Percentiles rank a stretch among this genome's conserved stretches.
These are phyloP conservation scores for Cladophialophora psammophila DNA, from an alignment of 2,329 filamentous ascomycete species.

Conservation along the genomic window DNA sequence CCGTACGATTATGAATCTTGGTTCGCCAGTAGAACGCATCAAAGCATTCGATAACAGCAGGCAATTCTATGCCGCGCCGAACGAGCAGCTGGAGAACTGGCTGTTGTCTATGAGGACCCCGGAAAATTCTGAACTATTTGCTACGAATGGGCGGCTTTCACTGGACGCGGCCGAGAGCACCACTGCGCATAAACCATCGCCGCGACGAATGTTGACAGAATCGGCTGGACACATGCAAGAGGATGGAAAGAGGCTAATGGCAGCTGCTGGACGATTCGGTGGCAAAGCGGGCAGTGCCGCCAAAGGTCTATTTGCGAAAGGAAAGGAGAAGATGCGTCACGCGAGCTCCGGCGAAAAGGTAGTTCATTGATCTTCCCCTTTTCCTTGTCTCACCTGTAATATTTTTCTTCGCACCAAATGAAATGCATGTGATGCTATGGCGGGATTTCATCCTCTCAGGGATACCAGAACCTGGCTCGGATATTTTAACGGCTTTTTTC, in stretches of 20 bases:
- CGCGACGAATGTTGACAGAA: constrained; percentile 33
- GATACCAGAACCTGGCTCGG: constrained; percentile 15
- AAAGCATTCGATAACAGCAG: constrained; percentile 76
- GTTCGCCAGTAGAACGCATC: constrained; percentile 72
- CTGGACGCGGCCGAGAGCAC: constrained; percentile 22
- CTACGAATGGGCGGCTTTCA: constrained; percentile 44
- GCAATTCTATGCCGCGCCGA: constrained; percentile 71
- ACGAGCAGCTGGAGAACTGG: constrained; percentile 76
- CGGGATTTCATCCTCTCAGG: constrained; percentile 16
- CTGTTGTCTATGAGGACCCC: constrained; percentile 55
- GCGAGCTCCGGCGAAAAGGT: constrained; percentile 77
- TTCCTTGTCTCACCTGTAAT: constrained; percentile 30
- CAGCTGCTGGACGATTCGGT: constrained; percentile 76
- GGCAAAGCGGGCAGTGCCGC: constrained; percentile 79
- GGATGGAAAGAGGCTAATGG: constrained; percentile 88
- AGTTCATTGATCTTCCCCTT: constrained; percentile 71
- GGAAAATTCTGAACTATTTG: constrained; percentile 58
- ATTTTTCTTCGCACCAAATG: constrained; percentile 25
- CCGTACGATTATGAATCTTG: constrained; percentile 77
- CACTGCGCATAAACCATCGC: constrained; percentile 26
- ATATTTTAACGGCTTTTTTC: constrained; percentile 14
- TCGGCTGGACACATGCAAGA: constrained; percentile 67
- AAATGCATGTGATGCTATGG: constrained; percentile 24
- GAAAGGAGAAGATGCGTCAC: constrained; percentile 79
- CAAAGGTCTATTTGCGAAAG: constrained; percentile 89